A percentile compares a stretch with the other conserved stretches of the same genome.
These are phyloP conservation scores for Boehmeria nivea DNA, from an alignment of 306 rosid genomes.

Conservation along the genomic window DNA sequence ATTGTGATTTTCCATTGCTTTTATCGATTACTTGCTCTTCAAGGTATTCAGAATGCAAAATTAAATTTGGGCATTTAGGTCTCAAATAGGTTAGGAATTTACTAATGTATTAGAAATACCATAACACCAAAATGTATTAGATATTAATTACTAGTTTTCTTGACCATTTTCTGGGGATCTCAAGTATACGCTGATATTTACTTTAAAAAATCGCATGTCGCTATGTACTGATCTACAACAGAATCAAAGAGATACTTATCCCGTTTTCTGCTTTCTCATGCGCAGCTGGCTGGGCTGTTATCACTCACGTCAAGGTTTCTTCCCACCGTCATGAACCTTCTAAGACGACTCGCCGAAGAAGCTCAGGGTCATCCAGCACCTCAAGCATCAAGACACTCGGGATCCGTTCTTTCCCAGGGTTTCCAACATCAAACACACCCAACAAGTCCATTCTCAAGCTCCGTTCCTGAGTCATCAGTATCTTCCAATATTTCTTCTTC, in stretches of 20 bases:
- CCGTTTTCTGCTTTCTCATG: slow-evolving; percentile 13
- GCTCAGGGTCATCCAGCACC: slow-evolving; percentile 48
- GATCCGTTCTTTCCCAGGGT: slow-evolving; percentile 32
- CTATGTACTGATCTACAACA: too few relatives aligned
- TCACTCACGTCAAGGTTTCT: slow-evolving; percentile 61
- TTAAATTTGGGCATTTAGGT: too few relatives aligned
- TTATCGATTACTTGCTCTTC: too few relatives aligned
- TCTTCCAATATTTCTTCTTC: slow-evolving; percentile 52
- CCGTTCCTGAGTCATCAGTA: slow-evolving; percentile 33
- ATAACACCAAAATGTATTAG: too few relatives aligned
- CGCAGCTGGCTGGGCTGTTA: slow-evolving; percentile 69
- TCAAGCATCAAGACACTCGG: slow-evolving; percentile 29
- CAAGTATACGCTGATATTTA: too few relatives aligned
- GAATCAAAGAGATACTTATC: slow-evolving; percentile 6
- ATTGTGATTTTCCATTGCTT: too few relatives aligned
- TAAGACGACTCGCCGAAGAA: slow-evolving; percentile 71
- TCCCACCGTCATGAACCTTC: slow-evolving; percentile 74
- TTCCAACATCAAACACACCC: slow-evolving; percentile 40
- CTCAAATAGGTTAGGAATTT: too few relatives aligned
- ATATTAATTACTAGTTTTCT: too few relatives aligned
- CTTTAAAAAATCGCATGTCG: too few relatives aligned
- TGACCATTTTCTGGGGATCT: too few relatives aligned
- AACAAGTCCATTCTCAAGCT: slow-evolving; percentile 31
- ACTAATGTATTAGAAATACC: too few relatives aligned
- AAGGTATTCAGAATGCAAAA: too few relatives aligned